These are phyloP conservation scores for Nicotiana undulata DNA, from an alignment of 257 asterid species.

Conservation along the genomic window DNA sequence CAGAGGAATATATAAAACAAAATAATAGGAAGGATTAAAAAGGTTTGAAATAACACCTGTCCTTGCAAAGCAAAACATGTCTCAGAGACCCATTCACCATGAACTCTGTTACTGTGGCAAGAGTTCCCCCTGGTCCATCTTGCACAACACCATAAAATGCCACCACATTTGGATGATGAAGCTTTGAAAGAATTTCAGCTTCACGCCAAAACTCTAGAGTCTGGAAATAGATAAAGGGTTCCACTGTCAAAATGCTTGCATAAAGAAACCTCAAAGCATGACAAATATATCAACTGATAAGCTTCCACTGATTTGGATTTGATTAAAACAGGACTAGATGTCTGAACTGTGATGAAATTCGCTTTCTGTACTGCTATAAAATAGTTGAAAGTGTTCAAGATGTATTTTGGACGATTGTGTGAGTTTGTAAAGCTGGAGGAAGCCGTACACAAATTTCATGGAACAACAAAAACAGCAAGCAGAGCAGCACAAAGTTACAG, in stretches of 20 bases:
- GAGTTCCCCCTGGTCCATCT: slow-evolving; percentile 95
- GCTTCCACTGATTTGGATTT: neutral
- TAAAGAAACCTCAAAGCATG: slow-evolving; percentile 10
- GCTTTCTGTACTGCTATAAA: neutral
- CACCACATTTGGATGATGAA: slow-evolving; percentile 94
- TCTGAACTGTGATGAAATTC: neutral
- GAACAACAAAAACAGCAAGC: neutral
- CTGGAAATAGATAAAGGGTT: slow-evolving; percentile 29
- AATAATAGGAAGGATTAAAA: neutral
- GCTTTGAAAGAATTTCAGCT: slow-evolving; percentile 87
- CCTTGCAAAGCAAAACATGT: slow-evolving; percentile 69
- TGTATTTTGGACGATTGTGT: neutral
- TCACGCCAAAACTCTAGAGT: slow-evolving; percentile 86
- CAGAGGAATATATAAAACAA: neutral
- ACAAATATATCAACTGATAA: neutral
- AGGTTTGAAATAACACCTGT: slow-evolving; percentile 32
- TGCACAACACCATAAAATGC: slow-evolving; percentile 95
- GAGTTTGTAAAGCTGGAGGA: neutral
- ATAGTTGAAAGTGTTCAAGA: neutral
- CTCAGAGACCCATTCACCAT: slow-evolving; percentile 95
- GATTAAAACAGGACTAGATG: neutral
- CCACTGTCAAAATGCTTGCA: slow-evolving; percentile 4
- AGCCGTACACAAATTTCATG: neutral
- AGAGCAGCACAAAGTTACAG: slow-evolving; percentile 1
- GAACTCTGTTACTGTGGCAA: slow-evolving; percentile 88